These are phyloP conservation scores for Juncus effusus DNA, from an alignment of 176 grass and related monocot genomes.

Conservation along the genomic window DNA sequence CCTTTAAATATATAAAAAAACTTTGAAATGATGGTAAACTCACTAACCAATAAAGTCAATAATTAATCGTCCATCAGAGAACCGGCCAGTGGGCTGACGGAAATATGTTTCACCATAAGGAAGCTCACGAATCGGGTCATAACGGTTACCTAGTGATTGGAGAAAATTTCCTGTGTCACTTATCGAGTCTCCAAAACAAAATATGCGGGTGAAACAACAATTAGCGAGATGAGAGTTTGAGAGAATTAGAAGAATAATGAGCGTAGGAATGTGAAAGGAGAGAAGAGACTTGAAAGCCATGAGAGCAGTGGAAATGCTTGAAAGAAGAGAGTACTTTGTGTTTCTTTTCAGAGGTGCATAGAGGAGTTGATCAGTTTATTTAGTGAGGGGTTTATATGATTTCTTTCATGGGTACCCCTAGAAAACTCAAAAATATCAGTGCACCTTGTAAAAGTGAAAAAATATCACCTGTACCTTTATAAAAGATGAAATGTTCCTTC, in stretches of 20 bases:
- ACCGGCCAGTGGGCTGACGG: slow-evolving; percentile 53
- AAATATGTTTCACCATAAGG: slow-evolving; percentile 79
- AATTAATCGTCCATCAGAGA: slow-evolving; percentile 66
- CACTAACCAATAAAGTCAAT: slow-evolving; percentile 81
- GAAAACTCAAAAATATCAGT: too few relatives aligned
- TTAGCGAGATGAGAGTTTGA: not conserved
- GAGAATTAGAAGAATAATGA: slow-evolving; percentile 14
- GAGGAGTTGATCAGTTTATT: too few relatives aligned
- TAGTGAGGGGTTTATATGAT: too few relatives aligned
- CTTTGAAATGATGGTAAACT: not conserved
- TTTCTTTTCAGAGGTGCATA: too few relatives aligned
- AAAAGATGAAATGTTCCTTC: too few relatives aligned
- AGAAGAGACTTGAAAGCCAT: not conserved
- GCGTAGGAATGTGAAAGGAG: slow-evolving; percentile 3
- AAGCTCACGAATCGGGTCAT: slow-evolving; percentile 25
- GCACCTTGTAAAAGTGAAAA: too few relatives aligned
- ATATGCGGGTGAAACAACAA: slow-evolving; percentile 66
- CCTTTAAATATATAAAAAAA: not conserved
- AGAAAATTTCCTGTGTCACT: slow-evolving; percentile 80
- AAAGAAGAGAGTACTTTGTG: too few relatives aligned
- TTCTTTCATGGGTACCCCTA: too few relatives aligned
- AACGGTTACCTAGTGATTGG: slow-evolving; percentile 8
- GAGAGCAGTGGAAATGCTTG: not conserved
- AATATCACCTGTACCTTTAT: too few relatives aligned
- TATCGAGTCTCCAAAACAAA: slow-evolving; percentile 85